Conservation (phyloP, 331 rosid species). For the Telfairia occidentalis region DNA sequence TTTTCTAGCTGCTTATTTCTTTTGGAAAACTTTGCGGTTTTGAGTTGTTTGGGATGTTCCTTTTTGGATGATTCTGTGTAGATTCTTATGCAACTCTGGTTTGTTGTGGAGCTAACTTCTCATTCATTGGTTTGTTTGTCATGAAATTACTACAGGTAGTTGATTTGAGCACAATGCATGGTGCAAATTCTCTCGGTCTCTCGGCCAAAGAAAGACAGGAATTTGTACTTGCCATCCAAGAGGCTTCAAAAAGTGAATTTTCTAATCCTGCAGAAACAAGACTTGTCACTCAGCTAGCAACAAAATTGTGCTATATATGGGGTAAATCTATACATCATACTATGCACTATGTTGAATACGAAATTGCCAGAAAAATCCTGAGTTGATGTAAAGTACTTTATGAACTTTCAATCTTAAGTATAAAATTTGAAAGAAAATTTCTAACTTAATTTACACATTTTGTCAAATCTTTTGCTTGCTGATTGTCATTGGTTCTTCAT, state of each 20-base stretch:
- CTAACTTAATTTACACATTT: neutral
- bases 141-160: slow-evolving; percentile 35
- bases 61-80: neutral
- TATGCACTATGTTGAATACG: neutral
- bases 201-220: slow-evolving; percentile 49
- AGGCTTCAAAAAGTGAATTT: slow-evolving; percentile 40
- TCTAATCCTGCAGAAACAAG: slow-evolving; percentile 52
- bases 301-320: slow-evolving; percentile 56
- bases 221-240: slow-evolving; percentile 47
- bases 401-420: neutral
- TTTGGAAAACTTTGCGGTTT: neutral
- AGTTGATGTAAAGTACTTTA: neutral
- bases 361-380: neutral
- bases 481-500: neutral
- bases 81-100: neutral
- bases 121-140: neutral
- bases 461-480: neutral
- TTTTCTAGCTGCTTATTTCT: neutral
- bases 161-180: slow-evolving; percentile 55
- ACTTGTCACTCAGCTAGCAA: slow-evolving; percentile 39
- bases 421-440: neutral
- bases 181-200: slow-evolving; percentile 44
- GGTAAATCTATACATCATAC: slow-evolving; percentile 22
- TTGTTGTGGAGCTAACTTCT: neutral
- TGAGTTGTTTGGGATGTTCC: neutral